Evolutionary conservation across 179 eudicot species (phyloP).

Genomic region (Vitellaria paradoxa): DNA sequence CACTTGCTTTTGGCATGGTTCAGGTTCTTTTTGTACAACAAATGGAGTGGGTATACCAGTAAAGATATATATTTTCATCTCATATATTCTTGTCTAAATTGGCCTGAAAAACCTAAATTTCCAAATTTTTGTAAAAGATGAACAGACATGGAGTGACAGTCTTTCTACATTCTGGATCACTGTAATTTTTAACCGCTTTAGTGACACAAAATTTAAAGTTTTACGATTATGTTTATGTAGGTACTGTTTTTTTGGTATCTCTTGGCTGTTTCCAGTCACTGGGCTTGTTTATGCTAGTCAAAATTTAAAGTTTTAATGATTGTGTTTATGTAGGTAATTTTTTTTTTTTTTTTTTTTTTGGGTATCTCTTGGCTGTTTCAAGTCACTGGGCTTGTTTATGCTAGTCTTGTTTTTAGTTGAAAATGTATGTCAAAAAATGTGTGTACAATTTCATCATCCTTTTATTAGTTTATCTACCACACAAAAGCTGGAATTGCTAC

Average conservation of each 20-base stretch:
- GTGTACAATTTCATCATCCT: neutral
- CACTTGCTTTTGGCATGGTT: no score
- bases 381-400: neutral
- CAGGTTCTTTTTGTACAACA: neutral
- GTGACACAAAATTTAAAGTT: neutral
- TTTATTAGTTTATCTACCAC: neutral
- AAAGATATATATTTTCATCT: conserved; percentile 1
- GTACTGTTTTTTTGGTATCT: neutral
- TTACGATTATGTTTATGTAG: neutral
- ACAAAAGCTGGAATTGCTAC: neutral
- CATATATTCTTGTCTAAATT: neutral
- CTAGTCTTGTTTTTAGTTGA: neutral
- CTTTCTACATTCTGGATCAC: neutral
- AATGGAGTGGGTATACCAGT: neutral
- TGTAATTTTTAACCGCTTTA: neutral
- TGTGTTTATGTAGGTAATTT: neutral
- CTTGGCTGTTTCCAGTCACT: neutral
- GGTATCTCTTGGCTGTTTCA: neutral
- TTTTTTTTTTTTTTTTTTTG: neutral
- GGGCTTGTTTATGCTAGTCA: neutral
- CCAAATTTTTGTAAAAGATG: neutral
- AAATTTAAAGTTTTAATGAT: neutral
- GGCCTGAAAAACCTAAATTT: neutral
- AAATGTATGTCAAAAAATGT: neutral
- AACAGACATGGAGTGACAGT: neutral